Evolutionary conservation across 148 eudicot species (phyloP).

Genomic region (Linanthus parryae): DNA sequence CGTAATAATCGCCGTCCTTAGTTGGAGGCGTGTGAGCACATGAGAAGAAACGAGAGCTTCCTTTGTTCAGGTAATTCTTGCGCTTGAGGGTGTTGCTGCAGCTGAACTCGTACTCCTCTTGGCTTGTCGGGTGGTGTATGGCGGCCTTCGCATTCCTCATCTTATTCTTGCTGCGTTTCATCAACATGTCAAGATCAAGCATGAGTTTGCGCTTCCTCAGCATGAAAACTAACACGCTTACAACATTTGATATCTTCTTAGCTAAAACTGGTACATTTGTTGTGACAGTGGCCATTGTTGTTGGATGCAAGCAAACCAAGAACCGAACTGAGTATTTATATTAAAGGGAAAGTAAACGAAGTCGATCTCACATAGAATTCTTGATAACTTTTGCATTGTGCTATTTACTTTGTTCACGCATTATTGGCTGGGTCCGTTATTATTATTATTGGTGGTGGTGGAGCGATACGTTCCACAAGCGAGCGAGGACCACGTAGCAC

Average conservation of each 20-base stretch:
- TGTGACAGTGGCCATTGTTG: too few species aligned
- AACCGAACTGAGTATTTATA: too few species aligned
- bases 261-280: constrained; percentile 24
- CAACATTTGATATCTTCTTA: constrained; percentile 33
- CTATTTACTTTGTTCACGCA: too few species aligned
- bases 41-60: neutral
- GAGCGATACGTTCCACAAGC: too few species aligned
- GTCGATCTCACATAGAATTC: too few species aligned
- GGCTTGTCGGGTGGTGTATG: constrained; percentile 14
- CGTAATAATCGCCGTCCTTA: constrained; percentile 7
- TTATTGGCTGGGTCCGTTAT: too few species aligned
- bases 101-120: constrained; percentile 66
- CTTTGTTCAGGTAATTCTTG: constrained; percentile 12
- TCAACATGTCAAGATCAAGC: constrained; percentile 9
- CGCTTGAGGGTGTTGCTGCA: constrained; percentile 52
- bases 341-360: too few species aligned
- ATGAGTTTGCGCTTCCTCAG: constrained; percentile 42
- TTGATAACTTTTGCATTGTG: too few species aligned
- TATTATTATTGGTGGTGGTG: too few species aligned
- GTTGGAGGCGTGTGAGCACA: constrained; percentile 4
- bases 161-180: neutral
- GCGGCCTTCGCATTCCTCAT: constrained; percentile 2
- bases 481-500: too few species aligned
- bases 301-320: too few species aligned
- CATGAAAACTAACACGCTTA: constrained; percentile 24